Percentiles rank a stretch among this genome's conserved stretches.
phyloP scores from a whole-genome alignment of 2,329 filamentous ascomycete species.

The Phaeophleospora eucalypticola region DNA sequence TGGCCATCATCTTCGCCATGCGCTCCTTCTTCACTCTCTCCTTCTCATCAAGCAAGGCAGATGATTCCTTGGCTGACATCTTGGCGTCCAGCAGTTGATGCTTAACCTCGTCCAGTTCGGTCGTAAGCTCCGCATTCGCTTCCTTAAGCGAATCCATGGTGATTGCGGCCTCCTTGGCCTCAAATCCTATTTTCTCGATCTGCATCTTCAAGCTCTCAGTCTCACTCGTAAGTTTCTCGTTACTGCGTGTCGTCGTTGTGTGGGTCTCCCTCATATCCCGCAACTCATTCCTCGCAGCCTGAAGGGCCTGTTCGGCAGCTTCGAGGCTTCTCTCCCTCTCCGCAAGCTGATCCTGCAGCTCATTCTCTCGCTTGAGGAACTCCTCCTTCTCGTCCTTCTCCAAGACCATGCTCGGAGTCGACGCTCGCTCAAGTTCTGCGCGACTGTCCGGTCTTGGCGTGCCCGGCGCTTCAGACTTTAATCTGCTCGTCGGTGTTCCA shows the following conservation, averaged over 20 bases:
- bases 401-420: conserved; percentile 79
- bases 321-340: conserved; percentile 84
- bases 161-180: conserved; percentile 93
- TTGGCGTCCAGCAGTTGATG: conserved; percentile 92
- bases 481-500: conserved; percentile 57
- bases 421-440: conserved; percentile 70
- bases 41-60: conserved; percentile 87
- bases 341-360: conserved; percentile 91
- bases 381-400: conserved; percentile 98
- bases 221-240: conserved; percentile 79
- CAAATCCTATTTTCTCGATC: conserved; percentile 88
- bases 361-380: conserved; percentile 90
- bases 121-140: conserved; percentile 86
- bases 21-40: conserved; percentile 98
- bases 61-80: conserved; percentile 93
- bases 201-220: conserved; percentile 96
- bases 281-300: conserved; percentile 82
- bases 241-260: conserved; percentile 77
- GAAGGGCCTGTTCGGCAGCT: conserved; percentile 72
- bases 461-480: conserved; percentile 46
- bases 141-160: conserved; percentile 98
- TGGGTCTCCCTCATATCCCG: conserved; percentile 81
- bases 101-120: conserved; percentile 90
- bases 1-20: conserved; percentile 99
- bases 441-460: conserved; percentile 57